Base-by-base conservation (phyloP, 352 stramenopile genomes). In the Globisporangium recalcitrans region DNA sequence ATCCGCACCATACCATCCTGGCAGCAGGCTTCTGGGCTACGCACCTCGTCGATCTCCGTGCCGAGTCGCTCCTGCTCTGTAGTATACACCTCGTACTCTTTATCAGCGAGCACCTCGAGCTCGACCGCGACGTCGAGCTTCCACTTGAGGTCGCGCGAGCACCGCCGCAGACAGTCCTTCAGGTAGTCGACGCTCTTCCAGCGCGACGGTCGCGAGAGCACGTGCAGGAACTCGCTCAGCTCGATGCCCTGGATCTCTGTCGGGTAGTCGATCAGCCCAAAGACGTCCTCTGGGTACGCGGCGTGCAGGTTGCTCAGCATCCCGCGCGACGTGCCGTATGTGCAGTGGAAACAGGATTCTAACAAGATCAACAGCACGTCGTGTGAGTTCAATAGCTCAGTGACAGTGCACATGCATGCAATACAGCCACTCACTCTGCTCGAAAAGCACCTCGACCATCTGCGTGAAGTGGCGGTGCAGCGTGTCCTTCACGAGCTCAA, bases 121-220 rank as follows among this genome's bases (percentile, higher is more conserved):
- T 95, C 86, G 0, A 62, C 61, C 6, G 78, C 71, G 5, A 95
- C 75, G 32, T 90, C 78, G 36, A 70, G 75, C 47, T 95, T 95
- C 86, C 86, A 95, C 53, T 79, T 80, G 56, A 93, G 71, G 63
- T 93, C 86, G 5, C 86, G 75, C 16, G 82, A 93, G 38, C 84
- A 90, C 16, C 75, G 75, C 13, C 79, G 71, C 55, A 95, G 58
- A 65, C 77, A 90, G 55, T 91, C 79, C 46, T 90, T 90, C 31
- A 95, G 71, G 59, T 90, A 91, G 31, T 92, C 84, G 36, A 95
- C 70, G 68, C 86, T 95, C 10, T 78, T 79, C 84, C 84, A 95
- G 32, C 76, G 81, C 29, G 86, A 91, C 21, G 75, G 73, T 4
- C 56, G 74, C 13, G 78, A 77, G 22, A 95, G 60, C 1, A 75